Conservation (phyloP, 192 early-diverging fungal species). For the Linnemannia zychae region DNA sequence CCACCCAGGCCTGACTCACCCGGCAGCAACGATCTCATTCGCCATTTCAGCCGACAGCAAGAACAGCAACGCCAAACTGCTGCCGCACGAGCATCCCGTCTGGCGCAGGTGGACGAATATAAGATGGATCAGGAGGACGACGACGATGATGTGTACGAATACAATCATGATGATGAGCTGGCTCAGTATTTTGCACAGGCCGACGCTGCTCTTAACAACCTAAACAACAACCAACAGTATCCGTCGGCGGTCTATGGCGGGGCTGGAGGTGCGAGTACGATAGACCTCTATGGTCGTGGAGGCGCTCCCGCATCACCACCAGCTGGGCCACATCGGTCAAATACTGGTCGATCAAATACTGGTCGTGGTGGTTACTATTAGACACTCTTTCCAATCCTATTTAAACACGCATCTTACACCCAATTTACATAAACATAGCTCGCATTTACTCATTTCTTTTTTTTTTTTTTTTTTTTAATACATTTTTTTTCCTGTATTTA, state of each 20-base stretch:
- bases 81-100: neutral
- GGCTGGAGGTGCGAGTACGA: constrained; percentile 1
- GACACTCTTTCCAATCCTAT: neutral
- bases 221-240: neutral
- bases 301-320: neutral
- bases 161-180: constrained; percentile 55
- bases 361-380: neutral
- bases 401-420: neutral
- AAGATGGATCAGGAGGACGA: constrained; percentile 7
- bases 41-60: constrained; percentile 47
- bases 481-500: neutral
- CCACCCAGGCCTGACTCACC: constrained; percentile 43
- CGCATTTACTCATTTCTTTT: neutral
- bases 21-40: constrained; percentile 45
- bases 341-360: neutral
- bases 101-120: neutral
- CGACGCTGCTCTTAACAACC: constrained; percentile 14
- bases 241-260: neutral
- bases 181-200: constrained; percentile 54
- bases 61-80: constrained; percentile 30
- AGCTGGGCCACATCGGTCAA: neutral
- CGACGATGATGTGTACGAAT: constrained; percentile 42
- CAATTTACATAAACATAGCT: no score
- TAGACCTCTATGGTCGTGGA: constrained; percentile 18
- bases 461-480: neutral